Base-by-base conservation (phyloP, 768 basidiomycete genomes). In the Leccinellum rugosiceps region DNA sequence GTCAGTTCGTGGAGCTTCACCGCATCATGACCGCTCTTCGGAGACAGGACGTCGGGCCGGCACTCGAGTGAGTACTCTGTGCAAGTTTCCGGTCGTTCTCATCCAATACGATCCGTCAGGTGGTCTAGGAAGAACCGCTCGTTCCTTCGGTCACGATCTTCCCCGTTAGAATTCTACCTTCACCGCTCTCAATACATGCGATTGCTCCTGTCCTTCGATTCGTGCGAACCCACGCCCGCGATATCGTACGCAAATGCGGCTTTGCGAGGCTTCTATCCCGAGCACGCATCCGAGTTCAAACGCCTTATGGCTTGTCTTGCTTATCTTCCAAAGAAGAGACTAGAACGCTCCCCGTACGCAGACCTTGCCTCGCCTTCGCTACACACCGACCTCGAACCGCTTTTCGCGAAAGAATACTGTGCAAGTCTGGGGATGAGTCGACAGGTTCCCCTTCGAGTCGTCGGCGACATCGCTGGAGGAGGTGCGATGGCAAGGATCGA, bases 401-500 rank as follows among this genome's bases (percentile, higher is more conserved):
- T 92, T 57, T 97, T 99, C 69, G 86, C 89, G 23, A 87, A 86
- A 61, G 94, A 96, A 66, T 99, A 90, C 65, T 94, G 95, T 64
- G 85, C 88, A 13, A 86, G 82, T 63, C 74, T 95, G 17, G 91
- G 90, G 4, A 89, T 96, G 88, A 91, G 95, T 63, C 81, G 88
- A 56, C 92, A 96, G 64, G 84, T 91, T 13, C 92, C 94, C 1
- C 78, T 99, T 45, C 80, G 86, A 41, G 92, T 97, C 3, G 88
- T 95, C 3, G 92, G 92, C 3, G 94, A 96, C 64, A 88, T 98
- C 51, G 97, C 96, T 1, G 92, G 90, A 0, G 90, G 92, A 5
- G 94, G 95, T 3, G 94, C 95, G 0, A 73, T 98, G 56, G 87
- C 90, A 6, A 84, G 89, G 66, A 95, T 98, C 45, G 93, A 96